Conservation (phyloP, 768 basidiomycete genomes). For the Lentinula boryana region DNA sequence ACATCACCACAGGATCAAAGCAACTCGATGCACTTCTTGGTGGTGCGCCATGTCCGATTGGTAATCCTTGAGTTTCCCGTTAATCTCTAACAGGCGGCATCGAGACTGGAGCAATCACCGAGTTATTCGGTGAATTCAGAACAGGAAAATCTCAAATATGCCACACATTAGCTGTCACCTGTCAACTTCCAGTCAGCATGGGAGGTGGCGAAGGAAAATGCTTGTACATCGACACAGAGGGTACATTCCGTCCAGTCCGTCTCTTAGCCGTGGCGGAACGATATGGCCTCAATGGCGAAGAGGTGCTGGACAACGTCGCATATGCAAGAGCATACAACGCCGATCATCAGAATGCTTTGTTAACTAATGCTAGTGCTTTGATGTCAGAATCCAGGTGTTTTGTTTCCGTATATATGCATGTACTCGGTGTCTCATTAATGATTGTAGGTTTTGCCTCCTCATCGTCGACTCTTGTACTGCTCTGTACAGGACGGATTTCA, state of each 20-base stretch:
- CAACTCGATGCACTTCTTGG: constrained; percentile 94
- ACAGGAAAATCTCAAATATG: constrained; percentile 98
- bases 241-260: constrained; percentile 96
- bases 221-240: constrained; percentile 98
- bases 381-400: constrained; percentile 95
- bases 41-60: constrained; percentile 38
- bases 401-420: constrained; percentile 14
- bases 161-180: constrained; percentile 96
- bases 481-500: constrained; percentile 93
- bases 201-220: constrained; percentile 99
- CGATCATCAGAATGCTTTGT: constrained; percentile 88
- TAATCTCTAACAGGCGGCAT: constrained; percentile 57
- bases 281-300: constrained; percentile 95
- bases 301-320: constrained; percentile 96
- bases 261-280: constrained; percentile 92
- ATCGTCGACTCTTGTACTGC: constrained; percentile 97
- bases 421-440: neutral
- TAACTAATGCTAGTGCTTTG: constrained; percentile 92
- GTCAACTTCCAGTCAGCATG: constrained; percentile 95
- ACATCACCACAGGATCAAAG: constrained; percentile 95
- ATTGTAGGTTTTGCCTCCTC: constrained; percentile 83
- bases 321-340: constrained; percentile 99
- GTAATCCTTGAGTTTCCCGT: neutral
- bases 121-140: constrained; percentile 96
- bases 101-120: constrained; percentile 97